phyloP scores from a whole-genome alignment of 2,329 filamentous ascomycete genomes.

The Nothopassalora personata region DNA sequence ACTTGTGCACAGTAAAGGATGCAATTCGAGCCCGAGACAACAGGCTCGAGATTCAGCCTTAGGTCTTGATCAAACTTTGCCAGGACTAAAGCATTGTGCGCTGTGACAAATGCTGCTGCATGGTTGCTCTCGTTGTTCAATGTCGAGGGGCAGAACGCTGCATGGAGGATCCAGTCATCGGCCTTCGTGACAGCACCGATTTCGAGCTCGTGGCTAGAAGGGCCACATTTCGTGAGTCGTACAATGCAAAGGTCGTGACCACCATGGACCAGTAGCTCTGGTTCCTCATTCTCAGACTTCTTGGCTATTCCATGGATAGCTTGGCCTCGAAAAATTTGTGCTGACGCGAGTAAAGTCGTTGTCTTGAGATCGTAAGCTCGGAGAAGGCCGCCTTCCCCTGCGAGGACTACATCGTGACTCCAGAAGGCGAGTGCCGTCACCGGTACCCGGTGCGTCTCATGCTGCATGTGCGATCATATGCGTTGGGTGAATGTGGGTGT shows the following conservation, averaged over 20 bases:
- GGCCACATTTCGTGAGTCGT: background rate
- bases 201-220: slow-evolving; percentile 18
- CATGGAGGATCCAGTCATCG: slow-evolving; percentile 75
- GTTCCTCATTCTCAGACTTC: slow-evolving; percentile 23
- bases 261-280: slow-evolving; percentile 61
- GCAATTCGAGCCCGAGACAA: slow-evolving; percentile 65
- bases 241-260: slow-evolving; percentile 35
- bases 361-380: slow-evolving; percentile 33
- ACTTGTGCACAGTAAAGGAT: slow-evolving; percentile 84
- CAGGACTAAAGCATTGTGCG: slow-evolving; percentile 69
- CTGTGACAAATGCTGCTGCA: slow-evolving; percentile 63
- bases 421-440: slow-evolving; percentile 43
- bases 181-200: slow-evolving; percentile 45
- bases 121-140: background rate
- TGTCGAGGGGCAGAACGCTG: slow-evolving; percentile 43
- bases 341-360: slow-evolving; percentile 30
- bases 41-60: slow-evolving; percentile 4
- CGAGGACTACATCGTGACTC: slow-evolving; percentile 33
- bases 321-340: slow-evolving; percentile 59
- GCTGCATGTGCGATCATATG: slow-evolving; percentile 20
- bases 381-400: slow-evolving; percentile 41
- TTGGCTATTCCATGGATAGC: slow-evolving; percentile 68
- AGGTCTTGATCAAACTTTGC: background rate
- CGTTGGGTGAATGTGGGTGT: background rate
- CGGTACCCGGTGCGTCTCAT: slow-evolving; percentile 34